Evolutionary conservation across 352 stramenopile species (phyloP).

Genomic region (Phytophthora europaea): DNA sequence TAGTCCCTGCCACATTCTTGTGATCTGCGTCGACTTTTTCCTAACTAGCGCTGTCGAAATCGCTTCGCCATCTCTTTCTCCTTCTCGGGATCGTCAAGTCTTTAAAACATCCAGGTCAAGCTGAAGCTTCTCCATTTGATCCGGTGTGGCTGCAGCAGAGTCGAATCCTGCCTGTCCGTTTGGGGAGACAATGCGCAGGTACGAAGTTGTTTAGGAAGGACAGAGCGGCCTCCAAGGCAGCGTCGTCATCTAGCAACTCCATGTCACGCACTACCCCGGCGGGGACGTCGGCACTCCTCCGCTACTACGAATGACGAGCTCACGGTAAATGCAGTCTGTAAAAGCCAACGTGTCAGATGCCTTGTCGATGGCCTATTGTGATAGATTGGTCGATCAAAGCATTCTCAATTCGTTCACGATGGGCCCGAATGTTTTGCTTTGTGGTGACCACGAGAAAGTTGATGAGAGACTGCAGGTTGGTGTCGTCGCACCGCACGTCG

Average conservation of each 20-base stretch:
- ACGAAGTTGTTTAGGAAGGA: constrained; percentile 21
- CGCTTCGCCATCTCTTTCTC: neutral
- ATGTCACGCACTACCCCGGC: constrained; percentile 33
- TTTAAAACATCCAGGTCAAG: constrained; percentile 36
- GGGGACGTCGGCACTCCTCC: constrained; percentile 9
- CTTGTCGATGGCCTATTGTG: neutral
- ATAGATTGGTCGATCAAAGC: constrained; percentile 28
- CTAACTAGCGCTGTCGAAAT: neutral
- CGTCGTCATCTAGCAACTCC: constrained; percentile 24
- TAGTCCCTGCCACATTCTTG: constrained; percentile 35
- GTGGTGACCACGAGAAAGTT: constrained; percentile 29
- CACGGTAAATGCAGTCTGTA: no score
- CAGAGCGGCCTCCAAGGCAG: constrained; percentile 10
- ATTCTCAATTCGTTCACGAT: constrained; percentile 36
- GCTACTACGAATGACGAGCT: constrained; percentile 10
- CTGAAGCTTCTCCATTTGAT: constrained; percentile 44
- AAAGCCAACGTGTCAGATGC: neutral
- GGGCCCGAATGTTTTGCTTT: constrained; percentile 26
- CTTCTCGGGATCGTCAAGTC: neutral
- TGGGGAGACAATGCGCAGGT: neutral
- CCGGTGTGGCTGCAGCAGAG: constrained; percentile 1
- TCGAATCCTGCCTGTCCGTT: neutral
- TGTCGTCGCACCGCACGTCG: constrained; percentile 4
- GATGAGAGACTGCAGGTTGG: constrained; percentile 16
- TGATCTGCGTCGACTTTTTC: constrained; percentile 5